Percentiles rank a stretch among this genome's conserved stretches.
phyloP scores from a whole-genome alignment of 1,139 yeast species.

The Debaryomycetaceae sp. region DNA sequence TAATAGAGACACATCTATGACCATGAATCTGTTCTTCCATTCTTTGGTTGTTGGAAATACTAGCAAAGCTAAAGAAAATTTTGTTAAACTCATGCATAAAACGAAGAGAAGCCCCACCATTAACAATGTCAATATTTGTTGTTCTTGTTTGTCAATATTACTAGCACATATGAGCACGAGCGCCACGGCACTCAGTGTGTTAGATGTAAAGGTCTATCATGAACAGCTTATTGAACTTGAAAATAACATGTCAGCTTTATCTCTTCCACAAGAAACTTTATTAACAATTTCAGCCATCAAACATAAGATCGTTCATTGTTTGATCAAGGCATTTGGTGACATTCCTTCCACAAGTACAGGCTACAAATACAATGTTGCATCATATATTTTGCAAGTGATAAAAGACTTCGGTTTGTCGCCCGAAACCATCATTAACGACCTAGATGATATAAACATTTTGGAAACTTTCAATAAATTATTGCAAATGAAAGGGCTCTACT shows the following conservation, averaged over 20 bases:
- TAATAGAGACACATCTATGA: constrained; percentile 4
- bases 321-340: not conserved
- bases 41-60: constrained; percentile 5
- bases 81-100: constrained; percentile 1
- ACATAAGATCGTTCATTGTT: not conserved
- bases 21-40: constrained; percentile 6
- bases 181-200: constrained; percentile 7
- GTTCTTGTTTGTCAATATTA: constrained; percentile 14
- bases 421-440: not conserved
- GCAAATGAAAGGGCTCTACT: not conserved
- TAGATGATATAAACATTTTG: not conserved
- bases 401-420: not conserved
- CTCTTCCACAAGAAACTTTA: not conserved
- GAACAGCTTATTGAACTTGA: constrained; percentile 7
- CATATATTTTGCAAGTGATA: not conserved
- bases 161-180: constrained; percentile 6
- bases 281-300: not conserved
- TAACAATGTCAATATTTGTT: constrained; percentile 9
- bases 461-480: not conserved
- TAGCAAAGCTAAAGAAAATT: constrained; percentile 2
- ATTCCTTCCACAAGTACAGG: not conserved
- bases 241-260: too few species aligned
- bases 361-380: not conserved
- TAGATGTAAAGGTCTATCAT: constrained; percentile 11
- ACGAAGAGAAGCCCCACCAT: constrained; percentile 1